Evolutionary conservation across 257 asterid genomes (phyloP).

Genomic region (Solanum pimpinellifolium): DNA sequence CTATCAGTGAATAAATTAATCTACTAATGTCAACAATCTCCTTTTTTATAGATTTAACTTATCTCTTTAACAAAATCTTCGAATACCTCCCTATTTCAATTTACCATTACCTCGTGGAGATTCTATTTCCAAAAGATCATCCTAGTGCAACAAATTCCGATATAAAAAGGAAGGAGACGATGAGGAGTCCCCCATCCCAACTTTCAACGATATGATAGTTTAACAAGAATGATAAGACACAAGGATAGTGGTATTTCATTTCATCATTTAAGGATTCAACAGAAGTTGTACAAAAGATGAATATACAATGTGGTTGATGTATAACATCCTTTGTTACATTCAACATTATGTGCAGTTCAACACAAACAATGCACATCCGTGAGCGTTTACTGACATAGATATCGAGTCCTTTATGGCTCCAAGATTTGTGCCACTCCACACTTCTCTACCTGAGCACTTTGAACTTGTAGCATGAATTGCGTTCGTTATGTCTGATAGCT

Average conservation of each 20-base stretch:
- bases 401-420: slow-evolving; percentile 35
- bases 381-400: slow-evolving; percentile 33
- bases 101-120: neutral
- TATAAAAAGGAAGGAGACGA: neutral
- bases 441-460: slow-evolving; percentile 51
- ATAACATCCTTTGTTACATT: neutral
- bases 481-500: slow-evolving; percentile 33
- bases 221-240: neutral
- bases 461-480: slow-evolving; percentile 27
- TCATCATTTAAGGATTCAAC: neutral
- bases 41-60: neutral
- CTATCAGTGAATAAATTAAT: neutral
- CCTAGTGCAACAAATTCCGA: neutral
- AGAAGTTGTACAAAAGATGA: neutral
- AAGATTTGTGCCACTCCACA: slow-evolving; percentile 60
- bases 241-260: neutral
- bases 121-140: neutral
- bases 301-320: neutral
- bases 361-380: slow-evolving; percentile 66
- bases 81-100: neutral
- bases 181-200: neutral
- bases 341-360: slow-evolving; percentile 32
- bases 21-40: neutral
- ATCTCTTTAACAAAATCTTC: neutral
- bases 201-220: neutral